These are phyloP conservation scores for Aquanectria penicillioides DNA, from an alignment of 2,329 filamentous ascomycete species.

Conservation along the genomic window DNA sequence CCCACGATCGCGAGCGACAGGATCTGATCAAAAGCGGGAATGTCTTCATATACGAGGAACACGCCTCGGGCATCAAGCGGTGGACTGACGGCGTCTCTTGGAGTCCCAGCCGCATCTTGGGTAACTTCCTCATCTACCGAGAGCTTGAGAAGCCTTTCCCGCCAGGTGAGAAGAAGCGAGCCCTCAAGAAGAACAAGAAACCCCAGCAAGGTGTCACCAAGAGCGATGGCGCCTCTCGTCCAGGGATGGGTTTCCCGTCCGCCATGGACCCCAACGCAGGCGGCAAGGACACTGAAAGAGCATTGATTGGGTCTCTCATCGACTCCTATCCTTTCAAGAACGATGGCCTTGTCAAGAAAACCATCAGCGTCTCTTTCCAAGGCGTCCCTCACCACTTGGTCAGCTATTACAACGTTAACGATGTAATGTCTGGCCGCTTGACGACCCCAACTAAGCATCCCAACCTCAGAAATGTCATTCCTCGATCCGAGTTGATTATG, in stretches of 20 bases:
- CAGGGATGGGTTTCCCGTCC: slow-evolving; percentile 24
- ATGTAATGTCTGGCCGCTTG: slow-evolving; percentile 73
- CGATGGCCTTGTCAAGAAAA: slow-evolving; percentile 89
- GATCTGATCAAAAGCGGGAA: slow-evolving; percentile 84
- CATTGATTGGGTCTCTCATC: slow-evolving; percentile 82
- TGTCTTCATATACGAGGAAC: slow-evolving; percentile 92
- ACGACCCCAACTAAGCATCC: slow-evolving; percentile 64
- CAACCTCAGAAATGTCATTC: slow-evolving; percentile 53
- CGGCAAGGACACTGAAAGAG: slow-evolving; percentile 48
- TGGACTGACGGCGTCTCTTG: slow-evolving; percentile 94
- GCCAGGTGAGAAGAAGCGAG: slow-evolving; percentile 85
- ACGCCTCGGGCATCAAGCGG: slow-evolving; percentile 88
- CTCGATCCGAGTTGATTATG: slow-evolving; percentile 66
- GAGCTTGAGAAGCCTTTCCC: slow-evolving; percentile 82
- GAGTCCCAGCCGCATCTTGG: slow-evolving; percentile 88
- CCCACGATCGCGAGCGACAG: slow-evolving; percentile 84
- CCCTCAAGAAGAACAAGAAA: slow-evolving; percentile 74
- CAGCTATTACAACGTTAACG: slow-evolving; percentile 86
- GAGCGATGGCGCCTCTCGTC: slow-evolving; percentile 38
- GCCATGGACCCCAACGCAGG: slow-evolving; percentile 26
- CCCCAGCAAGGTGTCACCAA: slow-evolving; percentile 50
- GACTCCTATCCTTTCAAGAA: slow-evolving; percentile 90
- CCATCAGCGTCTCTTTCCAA: slow-evolving; percentile 80
- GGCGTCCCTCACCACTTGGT: slow-evolving; percentile 86
- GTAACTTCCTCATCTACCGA: slow-evolving; percentile 87